These are phyloP conservation scores for Sclerotinia borealis DNA, from an alignment of 2,329 filamentous ascomycete genomes.

Conservation along the genomic window DNA sequence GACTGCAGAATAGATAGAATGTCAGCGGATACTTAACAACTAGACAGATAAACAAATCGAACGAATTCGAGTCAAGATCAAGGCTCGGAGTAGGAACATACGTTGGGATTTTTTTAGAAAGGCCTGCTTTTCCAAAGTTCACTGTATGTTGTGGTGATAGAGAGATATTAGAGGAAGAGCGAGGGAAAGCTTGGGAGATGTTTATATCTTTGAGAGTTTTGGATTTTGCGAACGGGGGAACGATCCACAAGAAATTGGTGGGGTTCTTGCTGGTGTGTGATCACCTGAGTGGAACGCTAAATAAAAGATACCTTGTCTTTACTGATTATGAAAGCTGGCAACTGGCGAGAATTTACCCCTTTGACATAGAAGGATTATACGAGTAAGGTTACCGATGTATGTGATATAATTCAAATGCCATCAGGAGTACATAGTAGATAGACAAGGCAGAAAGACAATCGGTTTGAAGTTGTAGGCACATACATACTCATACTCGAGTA, in stretches of 20 bases:
- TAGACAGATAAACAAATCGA: conserved; percentile 9
- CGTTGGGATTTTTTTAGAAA: conserved; percentile 2
- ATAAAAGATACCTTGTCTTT: not conserved
- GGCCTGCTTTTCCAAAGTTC: not conserved
- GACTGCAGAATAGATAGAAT: not conserved
- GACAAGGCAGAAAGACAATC: no score
- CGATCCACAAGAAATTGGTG: conserved; percentile 15
- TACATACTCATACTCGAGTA: no score
- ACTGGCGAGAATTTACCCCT: conserved; percentile 2
- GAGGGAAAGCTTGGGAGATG: conserved; percentile 13
- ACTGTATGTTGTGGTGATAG: not conserved
- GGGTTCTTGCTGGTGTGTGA: conserved; percentile 15
- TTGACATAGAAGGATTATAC: not conserved
- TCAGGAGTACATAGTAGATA: no score
- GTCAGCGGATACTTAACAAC: conserved; percentile 9
- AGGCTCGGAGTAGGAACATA: not conserved
- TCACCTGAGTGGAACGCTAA: conserved; percentile 14
- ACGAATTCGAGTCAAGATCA: not conserved
- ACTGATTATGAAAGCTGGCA: not conserved
- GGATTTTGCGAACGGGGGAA: conserved; percentile 14
- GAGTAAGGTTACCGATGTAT: no score
- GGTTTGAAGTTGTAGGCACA: no score
- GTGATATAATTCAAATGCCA: no score
- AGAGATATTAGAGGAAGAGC: conserved; percentile 7
- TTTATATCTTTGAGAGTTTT: conserved; percentile 17